Base-by-base conservation (phyloP, 1,139 yeast genomes). In the Yamadazyma diospyri region DNA sequence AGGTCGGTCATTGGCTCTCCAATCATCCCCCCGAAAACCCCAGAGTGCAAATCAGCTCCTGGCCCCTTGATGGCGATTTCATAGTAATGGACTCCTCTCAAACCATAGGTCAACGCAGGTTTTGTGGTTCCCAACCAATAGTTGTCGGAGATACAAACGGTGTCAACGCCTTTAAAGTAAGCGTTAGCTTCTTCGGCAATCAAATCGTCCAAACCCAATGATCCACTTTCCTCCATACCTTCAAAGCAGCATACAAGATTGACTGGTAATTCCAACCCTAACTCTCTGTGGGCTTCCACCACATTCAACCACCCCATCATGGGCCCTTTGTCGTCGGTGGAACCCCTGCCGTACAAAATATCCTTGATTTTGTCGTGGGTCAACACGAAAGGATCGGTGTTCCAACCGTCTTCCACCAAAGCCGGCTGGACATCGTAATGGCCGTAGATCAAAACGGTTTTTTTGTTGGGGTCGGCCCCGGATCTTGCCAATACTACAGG, bases 351-450 rank as follows among this genome's bases (percentile, higher is more conserved):
- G 51, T 75, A 80, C 52, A 92, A 67, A 40, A 81, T 71, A 39
- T 71, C 81, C 41, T 76, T 79, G 35, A 61, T 76, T 47, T 81
- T 73, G 43, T 69, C 72, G 42, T 61, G 62, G 41, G 73, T 71
- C 54, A 92, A 64, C 37, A 67, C 69, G 62, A 92, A 92, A 8
- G 99, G 99, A 45, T 88, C 96, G 30, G 94, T 76, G 51, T 72
- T 68, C 99, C 99, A 92, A 21, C 99, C 98, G 55, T 92, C 98
- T 49, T 85, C 95, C 42, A 69, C 51, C 32, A 74, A 64, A 12
- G 99, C 99, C 6, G 99, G 99, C 67, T 92, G 99, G 40, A 92
- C 99, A 52, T 92, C 98, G 62, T 89, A 89, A 60, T 92, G 98
- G 23, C 97, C 98, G 57, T 92, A 92, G 32, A 94, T 81, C 47